Percentiles rank a stretch among this genome's conserved stretches.
Evolutionary conservation across 768 basidiomycete species (phyloP).

Genomic region (Tricholoma matsutake): DNA sequence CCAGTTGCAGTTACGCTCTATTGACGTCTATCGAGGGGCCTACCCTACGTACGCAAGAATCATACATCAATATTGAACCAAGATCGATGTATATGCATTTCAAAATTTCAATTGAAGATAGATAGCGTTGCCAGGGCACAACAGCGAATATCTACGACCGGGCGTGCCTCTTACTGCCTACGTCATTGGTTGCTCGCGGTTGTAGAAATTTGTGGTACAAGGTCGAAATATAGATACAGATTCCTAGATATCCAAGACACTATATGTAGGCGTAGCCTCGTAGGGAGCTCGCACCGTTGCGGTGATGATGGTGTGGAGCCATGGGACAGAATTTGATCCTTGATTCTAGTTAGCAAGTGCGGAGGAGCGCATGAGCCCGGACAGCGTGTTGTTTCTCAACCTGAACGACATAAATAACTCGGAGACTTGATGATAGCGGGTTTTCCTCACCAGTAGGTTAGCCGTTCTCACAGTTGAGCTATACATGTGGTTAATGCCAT

Average conservation of each 20-base stretch:
- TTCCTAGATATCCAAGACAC: not conserved
- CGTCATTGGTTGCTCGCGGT: not conserved
- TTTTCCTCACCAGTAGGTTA: constrained; percentile 59
- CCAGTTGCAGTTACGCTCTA: too few species aligned
- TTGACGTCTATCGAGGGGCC: too few species aligned
- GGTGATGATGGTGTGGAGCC: not conserved
- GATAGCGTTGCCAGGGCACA: too few species aligned
- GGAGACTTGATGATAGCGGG: not conserved
- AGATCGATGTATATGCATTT: too few species aligned
- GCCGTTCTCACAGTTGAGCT: constrained; percentile 83
- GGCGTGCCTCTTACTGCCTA: too few species aligned
- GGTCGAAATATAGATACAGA: not conserved
- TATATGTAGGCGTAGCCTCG: not conserved
- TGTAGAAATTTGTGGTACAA: not conserved
- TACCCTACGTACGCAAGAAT: too few species aligned
- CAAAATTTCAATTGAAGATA: too few species aligned
- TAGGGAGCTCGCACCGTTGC: not conserved
- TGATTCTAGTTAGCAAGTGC: constrained; percentile 43
- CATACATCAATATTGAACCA: too few species aligned
- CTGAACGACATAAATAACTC: constrained; percentile 22
- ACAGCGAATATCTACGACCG: too few species aligned
- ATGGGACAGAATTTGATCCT: not conserved
- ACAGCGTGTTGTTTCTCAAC: constrained; percentile 56
- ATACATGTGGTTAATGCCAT: constrained; percentile 81
- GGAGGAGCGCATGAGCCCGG: constrained; percentile 56